Base-by-base conservation (phyloP, 306 rosid species). In the Casuarina cunninghamiana region DNA sequence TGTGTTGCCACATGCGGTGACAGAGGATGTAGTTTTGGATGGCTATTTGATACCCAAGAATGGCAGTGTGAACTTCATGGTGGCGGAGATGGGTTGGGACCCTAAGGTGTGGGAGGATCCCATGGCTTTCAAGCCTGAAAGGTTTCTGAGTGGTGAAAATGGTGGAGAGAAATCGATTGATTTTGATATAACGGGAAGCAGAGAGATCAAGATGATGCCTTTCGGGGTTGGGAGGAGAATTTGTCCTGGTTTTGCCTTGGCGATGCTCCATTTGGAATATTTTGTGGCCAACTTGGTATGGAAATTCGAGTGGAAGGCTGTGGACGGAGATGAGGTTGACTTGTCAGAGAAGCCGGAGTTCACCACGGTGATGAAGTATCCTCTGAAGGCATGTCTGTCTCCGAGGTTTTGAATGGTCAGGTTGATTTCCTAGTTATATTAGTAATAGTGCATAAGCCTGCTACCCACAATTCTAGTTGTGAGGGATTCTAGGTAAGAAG, bases 31-130 rank as follows among this genome's bases (percentile, higher is more conserved):
- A 45, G 76, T 73, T 54, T 75, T 86, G 46, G 19, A 74, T 74
- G 89, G 83, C 13, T 86, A 69, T 50, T 82, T 74, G 60, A 80
- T 86, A 50, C 89, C 86, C 37, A 77, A 71, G 10, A 48, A 68
- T 73, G 89, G 80, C 3, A 53, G 76, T 19, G 58, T 86, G 15
- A 82, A 86, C 80, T 86, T 86, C 60, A 15, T 86, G 75, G 89
- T 86, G 65, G 84, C 86, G 1, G 84, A 87, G 10, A 84, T 84
- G 46, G 90, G 86, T 19, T 51, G 80, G 84, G 90, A 87, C 69
- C 63, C 79, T 1, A 62, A 81, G 16, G 83, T 79, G 16, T 86
- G 89, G 89, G 84, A 86, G 63, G 89, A 86, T 2, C 89, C 87
- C 0, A 17, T 84, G 82, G 77, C 58, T 6, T 83, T 86, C 72